Evolutionary conservation across 371 early-diverging fungal genomes (phyloP).

Genomic region (Mucor piriformis): DNA sequence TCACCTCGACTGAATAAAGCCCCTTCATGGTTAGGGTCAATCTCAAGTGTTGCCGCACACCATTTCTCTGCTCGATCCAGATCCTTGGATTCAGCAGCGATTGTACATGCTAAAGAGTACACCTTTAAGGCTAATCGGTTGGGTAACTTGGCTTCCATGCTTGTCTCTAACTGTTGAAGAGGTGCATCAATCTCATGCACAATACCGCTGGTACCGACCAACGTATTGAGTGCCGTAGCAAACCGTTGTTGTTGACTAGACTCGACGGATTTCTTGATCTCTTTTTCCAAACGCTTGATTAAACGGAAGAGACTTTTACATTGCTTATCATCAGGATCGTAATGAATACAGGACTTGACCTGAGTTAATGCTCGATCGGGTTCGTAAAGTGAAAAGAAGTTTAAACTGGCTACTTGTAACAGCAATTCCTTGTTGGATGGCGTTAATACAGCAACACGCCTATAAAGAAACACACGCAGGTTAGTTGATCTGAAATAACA

Average conservation of each 20-base stretch:
- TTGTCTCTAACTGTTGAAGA: slow-evolving; percentile 25
- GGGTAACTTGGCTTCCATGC: slow-evolving; percentile 42
- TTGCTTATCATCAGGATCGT: slow-evolving; percentile 88
- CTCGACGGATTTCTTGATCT: slow-evolving; percentile 60
- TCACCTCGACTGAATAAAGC: slow-evolving; percentile 75
- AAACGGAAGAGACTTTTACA: slow-evolving; percentile 78
- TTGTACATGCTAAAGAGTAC: slow-evolving; percentile 64
- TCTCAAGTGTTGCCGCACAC: slow-evolving; percentile 59
- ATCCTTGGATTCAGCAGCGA: slow-evolving; percentile 56
- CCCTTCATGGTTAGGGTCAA: slow-evolving; percentile 69
- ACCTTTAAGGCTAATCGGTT: slow-evolving; percentile 58
- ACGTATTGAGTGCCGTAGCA: slow-evolving; percentile 66
- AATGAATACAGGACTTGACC: slow-evolving; percentile 83
- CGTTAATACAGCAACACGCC: slow-evolving; percentile 70
- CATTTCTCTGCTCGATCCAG: slow-evolving; percentile 52
- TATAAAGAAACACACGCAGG: slow-evolving; percentile 10
- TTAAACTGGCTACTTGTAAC: slow-evolving; percentile 71
- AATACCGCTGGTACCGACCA: slow-evolving; percentile 63
- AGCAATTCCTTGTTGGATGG: slow-evolving; percentile 68
- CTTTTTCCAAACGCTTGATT: slow-evolving; percentile 81
- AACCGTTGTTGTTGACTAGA: slow-evolving; percentile 62
- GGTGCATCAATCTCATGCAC: slow-evolving; percentile 55
- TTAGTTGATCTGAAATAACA: neutral
- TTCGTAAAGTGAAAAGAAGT: slow-evolving; percentile 73
- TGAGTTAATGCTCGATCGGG: slow-evolving; percentile 67